Evolutionary conservation across 2,329 filamentous ascomycete genomes (phyloP), one percentile per base, ranked within the genome.

Genomic region (Colletotrichum sp.): DNA sequence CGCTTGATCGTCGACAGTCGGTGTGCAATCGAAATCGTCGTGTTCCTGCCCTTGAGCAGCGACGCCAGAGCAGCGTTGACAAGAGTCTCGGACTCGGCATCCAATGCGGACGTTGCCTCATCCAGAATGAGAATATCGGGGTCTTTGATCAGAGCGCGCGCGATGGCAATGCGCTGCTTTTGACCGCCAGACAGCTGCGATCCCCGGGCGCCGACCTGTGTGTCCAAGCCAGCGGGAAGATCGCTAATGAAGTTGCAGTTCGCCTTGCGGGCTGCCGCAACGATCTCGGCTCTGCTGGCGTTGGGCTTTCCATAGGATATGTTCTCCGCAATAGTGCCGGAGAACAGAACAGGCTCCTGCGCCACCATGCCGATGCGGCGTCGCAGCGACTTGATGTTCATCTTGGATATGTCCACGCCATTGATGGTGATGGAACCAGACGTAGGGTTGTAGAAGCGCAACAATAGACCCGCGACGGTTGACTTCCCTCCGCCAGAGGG

Each of bases 211-310:
- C 98, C 98, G 34, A 98, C 97, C 78, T 94, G 94, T 0, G 97
- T 99, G 82, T 99, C 96, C 8, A 99, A 90, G 6, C 97, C 97
- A 74, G 98, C 96, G 32, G 97, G 97, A 80, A 99, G 98, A 84
- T 99, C 97, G 82, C 94, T 94, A 83, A 99, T 98, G 82, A 99
- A 99, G 80, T 94, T 94, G 84, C 97, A 99, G 84, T 99, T 99
- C 70, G 97, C 97, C 83, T 96, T 94, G 77, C 95, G 91, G 6
- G 97, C 97, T 9, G 97, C 98, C 25, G 92, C 90, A 74, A 98
- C 91, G 74, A 99, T 97, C 80, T 98, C 95, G 36, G 91, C 88
- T 69, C 94, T 90, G 5, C 93, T 93, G 2, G 97, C 96, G 63
- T 91, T 84, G 2, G 96, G 96, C 74, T 93, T 94, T 73, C 96